These are phyloP conservation scores for Phaeosphaeria sp. DNA, from an alignment of 2,329 filamentous ascomycete genomes.

Conservation along the genomic window DNA sequence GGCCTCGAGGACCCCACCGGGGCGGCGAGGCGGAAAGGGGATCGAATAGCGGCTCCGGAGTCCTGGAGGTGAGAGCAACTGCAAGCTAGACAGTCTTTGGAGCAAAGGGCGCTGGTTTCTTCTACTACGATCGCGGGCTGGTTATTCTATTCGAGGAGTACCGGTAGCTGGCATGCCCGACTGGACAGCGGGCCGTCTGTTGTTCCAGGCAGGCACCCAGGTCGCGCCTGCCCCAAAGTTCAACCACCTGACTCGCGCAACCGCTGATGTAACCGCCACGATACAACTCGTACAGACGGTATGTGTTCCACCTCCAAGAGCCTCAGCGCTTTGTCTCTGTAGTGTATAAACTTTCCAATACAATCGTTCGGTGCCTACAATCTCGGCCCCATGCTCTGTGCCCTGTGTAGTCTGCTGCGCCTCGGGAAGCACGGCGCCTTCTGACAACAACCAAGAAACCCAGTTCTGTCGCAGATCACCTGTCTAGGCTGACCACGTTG, in stretches of 20 bases:
- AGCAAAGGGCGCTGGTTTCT: slow-evolving; percentile 3
- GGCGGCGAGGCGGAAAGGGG: slow-evolving; percentile 32
- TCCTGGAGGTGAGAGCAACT: not conserved
- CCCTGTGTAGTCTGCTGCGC: slow-evolving; percentile 1
- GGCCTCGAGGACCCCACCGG: slow-evolving; percentile 58
- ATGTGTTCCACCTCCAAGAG: not conserved
- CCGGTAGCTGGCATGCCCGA: slow-evolving; percentile 16
- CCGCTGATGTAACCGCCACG: slow-evolving; percentile 15
- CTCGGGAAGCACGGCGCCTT: slow-evolving; percentile 18
- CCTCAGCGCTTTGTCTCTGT: not conserved
- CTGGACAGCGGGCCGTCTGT: slow-evolving; percentile 27
- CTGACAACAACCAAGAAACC: slow-evolving; percentile 27
- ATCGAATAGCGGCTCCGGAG: slow-evolving; percentile 10
- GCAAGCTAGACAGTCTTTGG: slow-evolving; percentile 1
- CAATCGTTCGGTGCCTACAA: slow-evolving; percentile 5
- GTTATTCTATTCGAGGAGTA: slow-evolving; percentile 25
- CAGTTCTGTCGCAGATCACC: slow-evolving; percentile 29
- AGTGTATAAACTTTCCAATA: not conserved
- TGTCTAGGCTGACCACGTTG: slow-evolving; percentile 38
- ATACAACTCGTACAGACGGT: too few relatives aligned
- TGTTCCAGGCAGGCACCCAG: slow-evolving; percentile 17
- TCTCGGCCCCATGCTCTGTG: not conserved
- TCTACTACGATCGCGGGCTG: slow-evolving; percentile 17
- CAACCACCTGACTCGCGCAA: slow-evolving; percentile 17
- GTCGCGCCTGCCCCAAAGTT: slow-evolving; percentile 14